Evolutionary conservation across 495 filamentous ascomycete species (phyloP).

Genomic region (Cercophora newfieldiana): DNA sequence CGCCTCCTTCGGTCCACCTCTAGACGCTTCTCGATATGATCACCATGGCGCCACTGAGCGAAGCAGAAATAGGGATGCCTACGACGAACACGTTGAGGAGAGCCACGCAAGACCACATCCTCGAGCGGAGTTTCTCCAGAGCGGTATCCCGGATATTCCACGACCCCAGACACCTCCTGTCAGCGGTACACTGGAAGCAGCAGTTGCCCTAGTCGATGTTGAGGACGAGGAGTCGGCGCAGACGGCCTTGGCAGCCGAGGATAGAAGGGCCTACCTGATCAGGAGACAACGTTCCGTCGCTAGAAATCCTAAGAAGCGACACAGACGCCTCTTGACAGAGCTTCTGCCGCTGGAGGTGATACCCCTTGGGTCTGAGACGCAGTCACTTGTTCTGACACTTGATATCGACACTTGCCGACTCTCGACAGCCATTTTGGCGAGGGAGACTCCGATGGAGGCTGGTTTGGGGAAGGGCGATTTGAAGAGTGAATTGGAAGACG

Average conservation of each 20-base stretch:
- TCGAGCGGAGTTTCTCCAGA: background rate
- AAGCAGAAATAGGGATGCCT: background rate
- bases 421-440: slow-evolving; percentile 8
- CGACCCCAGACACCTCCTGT: background rate
- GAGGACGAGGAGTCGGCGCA: background rate
- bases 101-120: background rate
- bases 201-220: background rate
- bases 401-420: slow-evolving; percentile 11
- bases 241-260: slow-evolving; percentile 29
- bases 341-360: slow-evolving; percentile 48
- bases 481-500: background rate
- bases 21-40: background rate
- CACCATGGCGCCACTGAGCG: background rate
- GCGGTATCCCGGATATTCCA: background rate
- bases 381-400: slow-evolving; percentile 29
- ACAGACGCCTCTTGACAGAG: slow-evolving; percentile 42
- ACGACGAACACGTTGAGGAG: background rate
- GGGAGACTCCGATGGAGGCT: background rate
- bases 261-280: slow-evolving; percentile 45
- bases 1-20: background rate
- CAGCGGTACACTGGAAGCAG: background rate
- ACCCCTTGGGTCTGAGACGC: slow-evolving; percentile 30
- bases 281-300: slow-evolving; percentile 39
- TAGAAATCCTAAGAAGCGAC: slow-evolving; percentile 28
- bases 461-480: background rate